These are phyloP conservation scores for Mortierella sp. DNA, from an alignment of 371 early-diverging fungal genomes.

Conservation along the genomic window DNA sequence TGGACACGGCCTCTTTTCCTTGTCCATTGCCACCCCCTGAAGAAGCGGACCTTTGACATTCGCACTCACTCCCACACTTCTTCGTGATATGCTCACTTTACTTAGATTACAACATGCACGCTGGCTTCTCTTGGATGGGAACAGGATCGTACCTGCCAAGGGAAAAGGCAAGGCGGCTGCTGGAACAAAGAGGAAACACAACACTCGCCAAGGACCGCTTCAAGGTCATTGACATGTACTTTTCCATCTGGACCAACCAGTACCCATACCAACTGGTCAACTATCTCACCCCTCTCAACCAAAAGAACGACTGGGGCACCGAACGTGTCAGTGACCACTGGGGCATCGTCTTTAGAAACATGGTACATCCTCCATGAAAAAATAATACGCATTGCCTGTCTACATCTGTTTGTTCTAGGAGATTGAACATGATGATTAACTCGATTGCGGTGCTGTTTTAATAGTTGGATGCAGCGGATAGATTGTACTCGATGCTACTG, in stretches of 20 bases:
- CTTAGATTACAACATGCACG: conserved; percentile 62
- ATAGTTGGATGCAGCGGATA: conserved; percentile 70
- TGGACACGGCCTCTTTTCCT: background rate
- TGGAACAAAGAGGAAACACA: conserved; percentile 68
- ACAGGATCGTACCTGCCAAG: conserved; percentile 71
- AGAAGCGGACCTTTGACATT: background rate
- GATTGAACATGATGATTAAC: background rate
- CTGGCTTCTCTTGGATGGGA: conserved; percentile 75
- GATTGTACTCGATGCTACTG: conserved; percentile 63
- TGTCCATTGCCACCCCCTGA: background rate
- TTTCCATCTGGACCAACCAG: conserved; percentile 77
- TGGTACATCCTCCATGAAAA: conserved; percentile 30
- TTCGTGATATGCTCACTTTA: background rate
- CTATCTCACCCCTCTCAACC: conserved; percentile 63
- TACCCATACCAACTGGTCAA: conserved; percentile 74
- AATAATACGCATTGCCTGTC: background rate
- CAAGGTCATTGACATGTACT: conserved; percentile 70
- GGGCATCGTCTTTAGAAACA: conserved; percentile 61
- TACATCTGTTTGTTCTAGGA: background rate
- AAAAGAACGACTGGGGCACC: conserved; percentile 60
- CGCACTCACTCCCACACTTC: background rate
- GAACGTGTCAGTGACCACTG: conserved; percentile 60
- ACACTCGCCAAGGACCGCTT: conserved; percentile 66
- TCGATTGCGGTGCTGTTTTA: background rate
- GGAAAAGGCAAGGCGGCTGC: conserved; percentile 62